phyloP scores from a whole-genome alignment of 805 yeast genomes.

The Candida insectalens region DNA sequence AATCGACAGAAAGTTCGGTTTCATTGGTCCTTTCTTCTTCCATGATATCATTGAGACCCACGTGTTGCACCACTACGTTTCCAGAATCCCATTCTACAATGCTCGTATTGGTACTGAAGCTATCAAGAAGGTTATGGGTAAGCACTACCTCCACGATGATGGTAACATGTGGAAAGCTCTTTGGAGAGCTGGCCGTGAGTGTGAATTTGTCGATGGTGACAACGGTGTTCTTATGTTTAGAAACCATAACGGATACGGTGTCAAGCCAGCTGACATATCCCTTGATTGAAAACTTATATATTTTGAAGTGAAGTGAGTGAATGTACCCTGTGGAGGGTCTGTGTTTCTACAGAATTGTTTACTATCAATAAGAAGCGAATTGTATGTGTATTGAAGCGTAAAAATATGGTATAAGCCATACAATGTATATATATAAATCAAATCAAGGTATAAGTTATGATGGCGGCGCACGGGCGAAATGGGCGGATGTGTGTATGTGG shows the following conservation, averaged over 20 bases:
- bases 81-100: conserved; percentile 81
- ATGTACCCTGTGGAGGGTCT: neutral
- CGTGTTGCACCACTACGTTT: conserved; percentile 76
- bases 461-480: neutral
- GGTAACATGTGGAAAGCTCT: conserved; percentile 67
- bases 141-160: conserved; percentile 55
- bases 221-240: conserved; percentile 67
- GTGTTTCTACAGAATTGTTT: too few species aligned
- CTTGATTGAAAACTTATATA: neutral
- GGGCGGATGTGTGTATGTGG: neutral
- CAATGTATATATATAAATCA: neutral
- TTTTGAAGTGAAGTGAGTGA: neutral
- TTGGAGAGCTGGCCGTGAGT: conserved; percentile 54
- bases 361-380: too few species aligned
- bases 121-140: conserved; percentile 77
- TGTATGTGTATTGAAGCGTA: too few species aligned
- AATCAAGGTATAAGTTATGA: neutral
- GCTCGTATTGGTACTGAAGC: conserved; percentile 75
- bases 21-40: conserved; percentile 68
- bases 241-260: conserved; percentile 57
- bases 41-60: conserved; percentile 90
- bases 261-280: conserved; percentile 9
- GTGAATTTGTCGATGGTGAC: conserved; percentile 69
- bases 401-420: neutral
- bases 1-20: conserved; percentile 75